These are phyloP conservation scores for Nigrospora oryzae DNA, from an alignment of 2,329 filamentous ascomycete species.

Conservation along the genomic window DNA sequence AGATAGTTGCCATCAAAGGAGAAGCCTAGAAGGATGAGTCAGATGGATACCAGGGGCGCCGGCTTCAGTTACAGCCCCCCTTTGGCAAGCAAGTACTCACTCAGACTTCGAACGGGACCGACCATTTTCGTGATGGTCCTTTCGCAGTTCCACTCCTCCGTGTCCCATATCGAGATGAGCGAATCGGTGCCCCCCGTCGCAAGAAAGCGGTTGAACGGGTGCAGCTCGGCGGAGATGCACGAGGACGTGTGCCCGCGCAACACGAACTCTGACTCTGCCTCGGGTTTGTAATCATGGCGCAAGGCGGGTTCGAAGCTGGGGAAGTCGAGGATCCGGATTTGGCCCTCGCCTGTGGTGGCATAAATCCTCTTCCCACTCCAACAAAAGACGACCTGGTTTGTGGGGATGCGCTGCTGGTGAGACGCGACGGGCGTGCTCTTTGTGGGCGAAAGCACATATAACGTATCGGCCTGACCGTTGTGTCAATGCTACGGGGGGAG, in stretches of 20 bases:
- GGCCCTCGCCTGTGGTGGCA: constrained; percentile 63
- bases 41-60: constrained; percentile 6
- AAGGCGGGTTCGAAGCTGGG: constrained; percentile 52
- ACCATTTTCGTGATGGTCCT: constrained; percentile 61
- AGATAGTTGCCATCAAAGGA: constrained; percentile 72
- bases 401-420: constrained; percentile 54
- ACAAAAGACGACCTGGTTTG: constrained; percentile 67
- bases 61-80: not conserved
- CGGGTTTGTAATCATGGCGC: constrained; percentile 35
- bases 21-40: constrained; percentile 44
- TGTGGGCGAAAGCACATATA: constrained; percentile 55
- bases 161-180: constrained; percentile 71
- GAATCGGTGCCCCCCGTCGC: constrained; percentile 71
- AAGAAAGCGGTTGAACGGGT: constrained; percentile 62
- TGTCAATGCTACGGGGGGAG: not conserved
- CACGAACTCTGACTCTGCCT: constrained; percentile 41
- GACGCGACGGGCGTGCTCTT: constrained; percentile 46
- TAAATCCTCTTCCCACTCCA: constrained; percentile 66
- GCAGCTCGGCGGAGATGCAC: constrained; percentile 60
- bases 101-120: constrained; percentile 62
- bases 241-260: constrained; percentile 67
- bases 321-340: constrained; percentile 61
- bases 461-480: constrained; percentile 44
- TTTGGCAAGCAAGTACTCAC: constrained; percentile 27
- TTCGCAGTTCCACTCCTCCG: constrained; percentile 67